Percentiles rank a stretch among this genome's conserved stretches.
These are phyloP conservation scores for Astrothelium macrocarpum DNA, from an alignment of 495 filamentous ascomycete species.

Conservation along the genomic window DNA sequence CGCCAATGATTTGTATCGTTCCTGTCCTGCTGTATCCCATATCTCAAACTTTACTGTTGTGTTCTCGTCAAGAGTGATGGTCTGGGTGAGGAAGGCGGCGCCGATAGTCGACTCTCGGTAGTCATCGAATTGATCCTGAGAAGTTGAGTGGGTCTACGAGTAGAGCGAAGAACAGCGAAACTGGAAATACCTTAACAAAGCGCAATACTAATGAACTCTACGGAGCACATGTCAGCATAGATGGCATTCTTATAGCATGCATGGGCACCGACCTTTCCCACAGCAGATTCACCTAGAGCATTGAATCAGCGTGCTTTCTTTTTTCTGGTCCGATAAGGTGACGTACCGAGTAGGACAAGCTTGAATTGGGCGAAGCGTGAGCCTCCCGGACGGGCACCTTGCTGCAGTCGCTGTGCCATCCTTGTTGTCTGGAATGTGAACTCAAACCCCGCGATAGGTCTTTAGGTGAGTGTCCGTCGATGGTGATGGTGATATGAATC, in stretches of 20 bases:
- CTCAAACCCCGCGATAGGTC: too few relatives aligned
- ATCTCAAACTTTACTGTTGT: conserved; percentile 99
- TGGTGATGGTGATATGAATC: background rate
- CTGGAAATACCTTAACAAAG: conserved; percentile 76
- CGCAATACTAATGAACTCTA: conserved; percentile 94
- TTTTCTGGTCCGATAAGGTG: background rate
- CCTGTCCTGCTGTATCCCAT: conserved; percentile 98
- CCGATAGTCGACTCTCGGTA: conserved; percentile 99
- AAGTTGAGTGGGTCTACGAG: background rate
- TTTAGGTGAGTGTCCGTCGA: background rate
- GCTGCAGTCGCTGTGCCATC: conserved; percentile 75
- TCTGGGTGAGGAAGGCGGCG: conserved; percentile 97
- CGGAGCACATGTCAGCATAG: conserved; percentile 31
- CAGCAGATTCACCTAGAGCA: conserved; percentile 85
- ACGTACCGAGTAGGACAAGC: conserved; percentile 81
- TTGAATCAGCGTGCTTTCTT: conserved; percentile 22
- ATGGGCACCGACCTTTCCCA: conserved; percentile 69
- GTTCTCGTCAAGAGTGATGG: conserved; percentile 90
- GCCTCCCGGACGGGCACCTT: conserved; percentile 64
- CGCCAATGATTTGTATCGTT: conserved; percentile 94
- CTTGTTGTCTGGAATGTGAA: conserved; percentile 13
- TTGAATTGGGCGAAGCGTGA: conserved; percentile 96
- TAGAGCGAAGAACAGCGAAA: background rate
- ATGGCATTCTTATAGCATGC: background rate
- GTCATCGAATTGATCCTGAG: conserved; percentile 97